Evolutionary conservation across 1,139 yeast genomes (phyloP), one percentile per base, ranked within the genome.

Genomic region (Taphrina communis): DNA sequence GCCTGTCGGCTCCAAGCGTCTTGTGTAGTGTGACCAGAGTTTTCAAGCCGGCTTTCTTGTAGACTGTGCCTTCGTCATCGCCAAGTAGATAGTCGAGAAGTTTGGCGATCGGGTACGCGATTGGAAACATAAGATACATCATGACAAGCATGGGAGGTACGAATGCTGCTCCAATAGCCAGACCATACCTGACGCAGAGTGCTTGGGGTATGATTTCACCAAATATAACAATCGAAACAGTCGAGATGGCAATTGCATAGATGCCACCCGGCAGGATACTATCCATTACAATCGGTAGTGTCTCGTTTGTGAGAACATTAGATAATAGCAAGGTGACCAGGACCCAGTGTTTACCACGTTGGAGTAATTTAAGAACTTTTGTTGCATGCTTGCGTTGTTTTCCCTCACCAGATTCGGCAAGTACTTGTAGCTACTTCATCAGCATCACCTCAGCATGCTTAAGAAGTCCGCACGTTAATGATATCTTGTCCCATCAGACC

Each of bases 191-290:
- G 31, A 94, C 99, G 79, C 96, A 90, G 58, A 91, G 83, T 35
- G 96, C 88, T 80, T 94, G 99, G 1, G 99, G 99, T 73, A 94
- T 94, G 75, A 94, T 90, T 77, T 94, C 99, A 69, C 99, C 99
- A 79, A 94, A 94, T 31, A 94, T 85, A 67, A 94, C 98, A 77
- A 94, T 94, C 42, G 94, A 86, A 1, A 90, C 94, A 0, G 99
- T 93, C 14, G 97, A 89, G 11, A 94, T 84, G 31, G 92, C 92
- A 61, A 94, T 97, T 0, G 99, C 99, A 14, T 96, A 94, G 91
- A 97, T 89, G 1, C 99, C 99, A 57, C 99, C 98, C 61, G 98
- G 98, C 38, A 94, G 84, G 75, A 93, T 89, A 70, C 96, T 83
- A 77, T 94, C 98, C 72, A 94, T 83, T 19, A 94, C 96, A 75